phyloP scores from a whole-genome alignment of 805 yeast genomes.

The Cyberlindnera euphorbiae region DNA sequence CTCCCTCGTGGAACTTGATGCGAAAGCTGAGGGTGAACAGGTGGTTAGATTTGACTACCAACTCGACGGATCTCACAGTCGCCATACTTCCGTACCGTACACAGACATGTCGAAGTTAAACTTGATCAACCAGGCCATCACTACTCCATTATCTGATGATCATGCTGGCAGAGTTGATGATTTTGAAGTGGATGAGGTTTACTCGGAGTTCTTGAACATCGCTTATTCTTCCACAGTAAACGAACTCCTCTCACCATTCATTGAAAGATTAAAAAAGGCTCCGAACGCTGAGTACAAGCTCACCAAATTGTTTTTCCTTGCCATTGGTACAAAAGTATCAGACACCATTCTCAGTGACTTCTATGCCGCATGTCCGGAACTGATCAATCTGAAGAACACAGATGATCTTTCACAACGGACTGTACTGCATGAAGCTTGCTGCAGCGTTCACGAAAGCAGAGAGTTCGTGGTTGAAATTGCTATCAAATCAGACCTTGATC shows the following conservation, averaged over 20 bases:
- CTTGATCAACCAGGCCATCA: slow-evolving; percentile 6
- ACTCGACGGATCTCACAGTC: slow-evolving; percentile 5
- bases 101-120: slow-evolving; percentile 22
- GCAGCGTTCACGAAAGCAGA: slow-evolving; percentile 20
- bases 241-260: slow-evolving; percentile 40
- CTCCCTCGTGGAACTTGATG: slow-evolving; percentile 70
- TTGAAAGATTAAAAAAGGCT: slow-evolving; percentile 36
- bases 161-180: slow-evolving; percentile 27
- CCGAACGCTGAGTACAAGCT: slow-evolving; percentile 41
- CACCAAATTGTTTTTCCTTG: slow-evolving; percentile 67
- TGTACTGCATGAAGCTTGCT: slow-evolving; percentile 64
- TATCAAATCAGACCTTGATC: slow-evolving; percentile 20
- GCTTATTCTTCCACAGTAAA: slow-evolving; percentile 34
- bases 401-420: slow-evolving; percentile 75
- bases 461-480: slow-evolving; percentile 21
- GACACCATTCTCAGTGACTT: slow-evolving; percentile 43
- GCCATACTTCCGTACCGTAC: slow-evolving; percentile 13
- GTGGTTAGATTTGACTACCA: slow-evolving; percentile 26
- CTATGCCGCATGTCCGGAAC: slow-evolving; percentile 33
- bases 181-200: slow-evolving; percentile 60
- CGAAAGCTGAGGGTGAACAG: slow-evolving; percentile 50
- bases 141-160: neutral
- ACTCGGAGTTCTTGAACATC: slow-evolving; percentile 60
- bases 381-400: slow-evolving; percentile 55
- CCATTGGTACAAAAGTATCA: slow-evolving; percentile 63